Evolutionary conservation across 768 basidiomycete genomes (phyloP).

Genomic region (Dacryopinax primogenitus): DNA sequence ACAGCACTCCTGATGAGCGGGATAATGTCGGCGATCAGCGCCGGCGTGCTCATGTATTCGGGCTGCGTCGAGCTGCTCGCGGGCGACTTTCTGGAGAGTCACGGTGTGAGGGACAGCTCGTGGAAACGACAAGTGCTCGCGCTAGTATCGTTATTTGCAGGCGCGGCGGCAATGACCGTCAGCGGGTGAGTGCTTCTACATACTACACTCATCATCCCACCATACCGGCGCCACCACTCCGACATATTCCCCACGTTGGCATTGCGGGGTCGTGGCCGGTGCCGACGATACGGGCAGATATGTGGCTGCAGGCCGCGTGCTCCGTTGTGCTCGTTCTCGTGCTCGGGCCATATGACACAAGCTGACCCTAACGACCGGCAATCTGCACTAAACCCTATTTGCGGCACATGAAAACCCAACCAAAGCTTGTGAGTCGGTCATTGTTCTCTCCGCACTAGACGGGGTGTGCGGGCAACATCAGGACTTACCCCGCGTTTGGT

Average conservation of each 20-base stretch:
- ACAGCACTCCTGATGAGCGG: constrained; percentile 41
- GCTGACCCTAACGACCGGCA: constrained; percentile 1
- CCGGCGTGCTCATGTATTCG: constrained; percentile 73
- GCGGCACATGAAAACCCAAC: background rate
- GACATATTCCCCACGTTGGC: background rate
- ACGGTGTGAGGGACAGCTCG: constrained; percentile 26
- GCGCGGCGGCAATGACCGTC: constrained; percentile 46
- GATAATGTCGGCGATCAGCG: constrained; percentile 66
- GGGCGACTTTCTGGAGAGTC: constrained; percentile 70
- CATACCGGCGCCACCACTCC: background rate
- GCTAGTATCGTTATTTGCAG: constrained; percentile 46
- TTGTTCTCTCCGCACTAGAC: background rate
- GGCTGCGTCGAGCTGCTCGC: constrained; percentile 79
- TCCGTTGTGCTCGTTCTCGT: background rate
- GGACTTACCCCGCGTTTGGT: background rate
- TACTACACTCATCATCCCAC: background rate
- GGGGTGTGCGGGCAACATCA: background rate
- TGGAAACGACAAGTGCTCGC: constrained; percentile 40
- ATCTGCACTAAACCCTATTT: background rate
- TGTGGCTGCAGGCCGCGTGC: background rate
- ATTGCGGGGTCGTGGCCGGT: background rate
- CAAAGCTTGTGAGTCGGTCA: background rate
- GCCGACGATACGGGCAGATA: background rate
- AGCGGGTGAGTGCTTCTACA: background rate
- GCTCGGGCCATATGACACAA: background rate